Base-by-base conservation (phyloP, 2,329 filamentous ascomycete genomes). In the Phaeosphaeria sp. region DNA sequence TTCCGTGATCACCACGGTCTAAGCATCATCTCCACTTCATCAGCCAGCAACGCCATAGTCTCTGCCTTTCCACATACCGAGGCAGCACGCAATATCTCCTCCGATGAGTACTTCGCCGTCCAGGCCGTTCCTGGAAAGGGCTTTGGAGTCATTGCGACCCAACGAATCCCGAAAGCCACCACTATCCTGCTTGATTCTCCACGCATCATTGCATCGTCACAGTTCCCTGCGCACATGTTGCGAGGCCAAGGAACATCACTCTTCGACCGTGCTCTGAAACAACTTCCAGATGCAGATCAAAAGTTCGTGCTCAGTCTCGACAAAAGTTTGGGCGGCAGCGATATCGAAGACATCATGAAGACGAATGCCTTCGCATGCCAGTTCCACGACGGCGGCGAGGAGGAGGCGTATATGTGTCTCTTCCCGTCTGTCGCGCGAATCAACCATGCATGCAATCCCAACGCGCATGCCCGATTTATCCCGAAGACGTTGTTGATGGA, bases 341-440 rank as follows among this genome's bases (percentile, higher is more conserved):
- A 55, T 17, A 56, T 67, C 13, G 65, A 68, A 42, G 58, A 65
- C 39, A 57, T 68, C 18, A 56, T 71, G 53, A 65, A 71, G 49
- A 71, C 66, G 15, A 71, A 69, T 44, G 56, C 66, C 1, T 71
- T 71, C 51, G 62, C 63, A 3, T 71, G 68, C 21, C 61, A 60
- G 17, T 45, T 68, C n/a, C 39, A 61, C 11, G 68, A 71, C 33
- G 66, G 61, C n/a, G 54, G 53, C 6, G 51, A 58, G 25, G 64
- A 57, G 13, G 65, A 67, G 20, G 65, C 57, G 4, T 71, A 71
- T 49, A 61, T 71, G 50, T 69, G 68, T 51, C 57, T 71, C 7
- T 71, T 68, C 44, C 65, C 68, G 2, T 55, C 55, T 13, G 64
- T 71, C 1, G 57, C 65, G 42, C 56, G 68, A 2, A 69, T 71